Percentiles rank a stretch among this genome's conserved stretches.
Conservation (phyloP, 352 stramenopile genomes). For the Phytophthora ohioensis region DNA sequence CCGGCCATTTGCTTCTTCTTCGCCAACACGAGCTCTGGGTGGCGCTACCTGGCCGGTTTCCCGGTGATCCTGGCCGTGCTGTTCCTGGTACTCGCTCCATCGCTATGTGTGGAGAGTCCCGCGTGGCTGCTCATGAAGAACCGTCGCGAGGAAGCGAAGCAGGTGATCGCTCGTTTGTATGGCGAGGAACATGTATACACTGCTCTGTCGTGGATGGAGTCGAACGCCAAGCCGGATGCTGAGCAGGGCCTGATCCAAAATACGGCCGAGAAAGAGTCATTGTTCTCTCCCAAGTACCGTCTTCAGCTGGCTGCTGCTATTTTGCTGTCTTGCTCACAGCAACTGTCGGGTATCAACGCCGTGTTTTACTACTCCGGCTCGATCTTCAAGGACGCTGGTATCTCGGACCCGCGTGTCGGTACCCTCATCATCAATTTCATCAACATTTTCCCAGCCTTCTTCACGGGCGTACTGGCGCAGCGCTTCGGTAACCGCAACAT, state of each 20-base stretch:
- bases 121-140: constrained; percentile 37
- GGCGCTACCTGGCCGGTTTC: constrained; percentile 42
- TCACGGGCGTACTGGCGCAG: constrained; percentile 43
- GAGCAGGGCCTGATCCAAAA: constrained; percentile 24
- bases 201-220: constrained; percentile 34
- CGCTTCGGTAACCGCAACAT: constrained; percentile 57
- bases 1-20: constrained; percentile 30
- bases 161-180: constrained; percentile 37
- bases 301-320: constrained; percentile 50
- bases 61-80: constrained; percentile 34
- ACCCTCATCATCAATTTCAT: constrained; percentile 31
- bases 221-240: constrained; percentile 25
- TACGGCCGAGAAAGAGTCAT: constrained; percentile 28
- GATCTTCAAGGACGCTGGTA: constrained; percentile 26
- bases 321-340: constrained; percentile 46
- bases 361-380: constrained; percentile 28
- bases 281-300: constrained; percentile 38
- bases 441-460: constrained; percentile 28
- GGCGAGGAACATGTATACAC: constrained; percentile 34
- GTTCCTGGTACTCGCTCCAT: constrained; percentile 47
- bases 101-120: constrained; percentile 54
- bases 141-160: constrained; percentile 7
- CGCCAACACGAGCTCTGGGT: constrained; percentile 23
- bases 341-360: constrained; percentile 64
- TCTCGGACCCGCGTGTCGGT: constrained; percentile 19